Base-by-base conservation (phyloP, 352 stramenopile species). In the Pythium periplocum region DNA sequence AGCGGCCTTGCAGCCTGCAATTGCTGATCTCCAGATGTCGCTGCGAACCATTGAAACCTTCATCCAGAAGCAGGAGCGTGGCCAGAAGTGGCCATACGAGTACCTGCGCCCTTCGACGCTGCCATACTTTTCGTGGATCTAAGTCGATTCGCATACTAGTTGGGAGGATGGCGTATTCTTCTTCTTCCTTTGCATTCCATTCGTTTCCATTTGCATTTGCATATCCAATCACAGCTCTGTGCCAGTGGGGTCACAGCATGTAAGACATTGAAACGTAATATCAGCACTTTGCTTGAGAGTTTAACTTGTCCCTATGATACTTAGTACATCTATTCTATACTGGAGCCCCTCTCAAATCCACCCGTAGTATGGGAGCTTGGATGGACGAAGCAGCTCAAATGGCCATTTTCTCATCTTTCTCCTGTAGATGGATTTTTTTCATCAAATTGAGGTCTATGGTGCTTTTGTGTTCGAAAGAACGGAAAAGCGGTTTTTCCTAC, bases 41-140 rank as follows among this genome's bases (percentile, higher is more conserved):
- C 37, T 64, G 45, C 45, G 45, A 6, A 30, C 11, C 2, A 64
- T 64, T 31, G 57, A 64, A 44, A 32, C 50, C 2, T 35, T 54
- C 37, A 42, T 63, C 44, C 38, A 38, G 34, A 44, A 63, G 49
- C 50, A 31, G 3, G 56, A 63, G 50, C 39, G 48, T 6, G 34
- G 39, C 4, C 49, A 63, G 56, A 8, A 35, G 30, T 63, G 50
- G 49, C 56, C 56, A n/a, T 63, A 48, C 36, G 4, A 51, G n/a
- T 38, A 57, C 42, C 54, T 54, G 11, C 56, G 56, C 30, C 56
- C 56, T 5, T 38, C 42, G 35, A 55, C 54, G 56, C 50, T 63
- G 34, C 37, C 56, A 4, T 63, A 58, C 45, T 63, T 57, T 45
- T 54, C 50, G 49, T 63, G 56, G 56, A 63, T 63, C 49, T 63